Conservation (phyloP, 805 yeast genomes). For the Torulaspora franciscae region DNA sequence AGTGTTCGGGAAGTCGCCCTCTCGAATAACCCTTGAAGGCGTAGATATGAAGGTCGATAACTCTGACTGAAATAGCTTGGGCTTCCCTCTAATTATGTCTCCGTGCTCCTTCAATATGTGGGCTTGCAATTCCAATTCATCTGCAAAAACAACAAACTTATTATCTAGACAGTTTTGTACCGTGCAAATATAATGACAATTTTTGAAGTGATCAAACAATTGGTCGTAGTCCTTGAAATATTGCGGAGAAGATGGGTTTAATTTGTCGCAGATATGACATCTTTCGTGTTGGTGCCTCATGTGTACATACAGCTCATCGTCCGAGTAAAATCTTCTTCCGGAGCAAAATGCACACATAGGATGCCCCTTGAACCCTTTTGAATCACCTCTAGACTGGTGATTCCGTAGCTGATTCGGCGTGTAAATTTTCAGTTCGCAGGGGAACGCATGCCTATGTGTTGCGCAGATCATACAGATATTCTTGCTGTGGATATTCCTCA, state of each 20-base stretch:
- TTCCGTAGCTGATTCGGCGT: constrained; percentile 55
- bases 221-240: constrained; percentile 75
- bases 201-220: constrained; percentile 68
- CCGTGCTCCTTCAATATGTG: constrained; percentile 81
- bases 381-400: constrained; percentile 74
- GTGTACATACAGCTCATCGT: constrained; percentile 79
- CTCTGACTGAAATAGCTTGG: constrained; percentile 50
- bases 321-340: constrained; percentile 73
- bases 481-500: constrained; percentile 56
- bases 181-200: constrained; percentile 70
- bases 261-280: constrained; percentile 83
- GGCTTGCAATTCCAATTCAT: constrained; percentile 78
- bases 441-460: constrained; percentile 69
- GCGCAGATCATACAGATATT: constrained; percentile 73
- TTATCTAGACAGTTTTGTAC: constrained; percentile 77
- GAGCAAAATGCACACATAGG: constrained; percentile 82
- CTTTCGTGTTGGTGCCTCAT: constrained; percentile 79
- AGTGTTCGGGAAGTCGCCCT: constrained; percentile 13
- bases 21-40: constrained; percentile 29
- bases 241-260: constrained; percentile 55
- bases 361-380: constrained; percentile 77
- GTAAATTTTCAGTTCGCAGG: constrained; percentile 61
- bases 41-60: constrained; percentile 52
- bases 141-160: constrained; percentile 86
- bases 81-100: constrained; percentile 27